Conservation (phyloP, 305 asterid genomes). For the Solanum aculeatissimum region DNA sequence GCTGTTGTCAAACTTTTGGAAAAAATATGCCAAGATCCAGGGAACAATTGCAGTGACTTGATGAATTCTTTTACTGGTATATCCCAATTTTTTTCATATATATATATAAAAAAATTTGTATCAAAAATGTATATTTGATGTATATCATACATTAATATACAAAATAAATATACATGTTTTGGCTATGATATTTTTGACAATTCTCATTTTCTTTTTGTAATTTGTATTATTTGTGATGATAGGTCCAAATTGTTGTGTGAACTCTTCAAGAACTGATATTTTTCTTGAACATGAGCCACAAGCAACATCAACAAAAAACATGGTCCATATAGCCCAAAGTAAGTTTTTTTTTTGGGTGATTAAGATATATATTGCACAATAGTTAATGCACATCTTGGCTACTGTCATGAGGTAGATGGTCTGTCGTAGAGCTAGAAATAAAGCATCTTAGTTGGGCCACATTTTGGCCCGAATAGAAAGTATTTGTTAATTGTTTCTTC, state of each 20-base stretch:
- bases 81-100: neutral
- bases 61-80: conserved; percentile 33
- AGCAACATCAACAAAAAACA: conserved; percentile 67
- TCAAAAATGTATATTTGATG: too few species aligned
- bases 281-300: conserved; percentile 33
- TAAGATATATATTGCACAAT: too few species aligned
- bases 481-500: too few species aligned
- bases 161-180: neutral
- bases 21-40: conserved; percentile 37
- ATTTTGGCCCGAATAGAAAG: too few species aligned
- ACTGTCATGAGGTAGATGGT: too few species aligned
- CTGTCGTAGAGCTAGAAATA: too few species aligned
- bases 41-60: conserved; percentile 35
- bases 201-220: neutral
- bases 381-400: too few species aligned
- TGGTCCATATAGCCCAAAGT: conserved; percentile 77
- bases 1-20: conserved; percentile 39
- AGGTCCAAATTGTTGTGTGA: conserved; percentile 72
- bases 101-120: too few species aligned
- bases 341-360: conserved; percentile 2
- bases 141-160: neutral
- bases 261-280: conserved; percentile 31
- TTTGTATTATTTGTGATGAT: neutral
- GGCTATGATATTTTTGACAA: neutral
- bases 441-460: too few species aligned